phyloP scores from a whole-genome alignment of 176 grass and related monocot genomes.

The Cymbopogon citratus region DNA sequence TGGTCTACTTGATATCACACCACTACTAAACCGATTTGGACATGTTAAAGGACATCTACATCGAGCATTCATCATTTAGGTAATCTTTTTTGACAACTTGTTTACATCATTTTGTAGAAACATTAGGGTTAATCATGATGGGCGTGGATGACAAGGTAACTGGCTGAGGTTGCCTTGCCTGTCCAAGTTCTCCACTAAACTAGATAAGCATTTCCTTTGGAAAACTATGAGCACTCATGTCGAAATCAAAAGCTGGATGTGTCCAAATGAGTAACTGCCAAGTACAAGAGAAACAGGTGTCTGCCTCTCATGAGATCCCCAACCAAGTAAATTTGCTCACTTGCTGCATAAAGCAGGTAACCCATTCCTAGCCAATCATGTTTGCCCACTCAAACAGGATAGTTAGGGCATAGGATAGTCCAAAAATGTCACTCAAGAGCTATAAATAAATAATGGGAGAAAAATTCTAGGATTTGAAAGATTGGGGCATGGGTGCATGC shows the following conservation, averaged over 20 bases:
- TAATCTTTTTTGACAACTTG: no score
- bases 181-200: background rate
- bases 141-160: no score
- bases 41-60: no score
- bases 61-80: no score
- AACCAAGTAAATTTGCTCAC: background rate
- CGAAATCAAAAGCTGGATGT: background rate
- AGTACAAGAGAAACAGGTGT: conserved; percentile 4
- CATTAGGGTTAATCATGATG: no score
- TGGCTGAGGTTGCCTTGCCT: no score
- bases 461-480: background rate
- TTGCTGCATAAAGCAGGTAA: background rate
- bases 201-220: background rate
- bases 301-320: background rate
- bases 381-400: background rate
- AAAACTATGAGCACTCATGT: background rate
- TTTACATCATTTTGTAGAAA: no score
- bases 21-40: background rate
- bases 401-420: background rate
- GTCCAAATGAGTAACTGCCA: no score
- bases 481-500: no score
- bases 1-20: background rate
- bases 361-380: background rate
- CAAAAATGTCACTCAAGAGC: background rate
- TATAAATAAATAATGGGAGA: background rate